Percentiles rank a stretch among this genome's conserved stretches.
Conservation (phyloP, 768 basidiomycete genomes). For the Rhizopogon sp. region DNA sequence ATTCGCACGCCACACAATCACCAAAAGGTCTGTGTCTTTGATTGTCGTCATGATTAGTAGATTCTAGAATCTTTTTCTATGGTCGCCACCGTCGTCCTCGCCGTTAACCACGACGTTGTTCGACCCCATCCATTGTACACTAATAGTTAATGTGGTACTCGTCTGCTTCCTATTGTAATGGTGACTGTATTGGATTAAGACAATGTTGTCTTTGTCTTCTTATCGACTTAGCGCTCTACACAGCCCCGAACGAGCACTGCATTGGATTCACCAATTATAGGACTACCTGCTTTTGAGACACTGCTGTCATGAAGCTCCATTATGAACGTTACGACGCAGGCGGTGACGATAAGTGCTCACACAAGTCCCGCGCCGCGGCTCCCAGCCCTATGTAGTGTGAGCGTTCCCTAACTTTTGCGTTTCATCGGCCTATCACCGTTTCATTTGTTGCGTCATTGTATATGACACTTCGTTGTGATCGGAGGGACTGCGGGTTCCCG, state of each 20-base stretch:
- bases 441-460: neutral
- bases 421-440: neutral
- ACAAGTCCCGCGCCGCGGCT: neutral
- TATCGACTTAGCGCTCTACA: neutral
- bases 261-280: neutral
- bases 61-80: neutral
- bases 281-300: neutral
- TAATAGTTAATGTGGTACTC: neutral
- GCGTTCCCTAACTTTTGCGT: no score
- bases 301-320: neutral
- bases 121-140: no score
- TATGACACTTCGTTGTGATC: no score
- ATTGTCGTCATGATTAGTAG: constrained; percentile 7
- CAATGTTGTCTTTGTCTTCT: neutral
- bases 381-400: neutral
- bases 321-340: neutral
- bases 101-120: neutral
- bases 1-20: constrained; percentile 25
- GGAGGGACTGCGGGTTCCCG: no score
- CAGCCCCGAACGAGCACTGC: neutral
- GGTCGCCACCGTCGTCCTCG: neutral
- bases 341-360: neutral
- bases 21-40: constrained; percentile 4
- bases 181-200: neutral
- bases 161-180: neutral